Percentiles rank a stretch among this genome's conserved stretches.
These are phyloP conservation scores for Rauvolfia tetraphylla DNA, from an alignment of 257 asterid species.

Conservation along the genomic window DNA sequence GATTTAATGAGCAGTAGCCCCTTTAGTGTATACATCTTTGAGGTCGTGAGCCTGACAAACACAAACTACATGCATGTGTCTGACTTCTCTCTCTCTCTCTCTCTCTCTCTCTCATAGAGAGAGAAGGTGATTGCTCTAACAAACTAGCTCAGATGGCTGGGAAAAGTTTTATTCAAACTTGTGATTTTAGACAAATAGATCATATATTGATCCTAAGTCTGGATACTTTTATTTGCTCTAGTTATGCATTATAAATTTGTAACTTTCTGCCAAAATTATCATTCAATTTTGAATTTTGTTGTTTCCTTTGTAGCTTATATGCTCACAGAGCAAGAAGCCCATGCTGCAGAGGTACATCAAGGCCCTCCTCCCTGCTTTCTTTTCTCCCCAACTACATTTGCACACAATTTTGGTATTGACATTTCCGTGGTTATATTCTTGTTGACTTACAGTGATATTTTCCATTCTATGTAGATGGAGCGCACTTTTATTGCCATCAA, in stretches of 20 bases:
- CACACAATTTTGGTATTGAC: background rate
- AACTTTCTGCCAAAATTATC: slow-evolving; percentile 10
- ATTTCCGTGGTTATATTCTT: slow-evolving; percentile 6
- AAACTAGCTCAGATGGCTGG: background rate
- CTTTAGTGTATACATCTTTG: background rate
- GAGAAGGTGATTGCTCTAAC: background rate
- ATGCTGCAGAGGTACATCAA: slow-evolving; percentile 77
- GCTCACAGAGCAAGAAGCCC: slow-evolving; percentile 87
- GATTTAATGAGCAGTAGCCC: background rate
- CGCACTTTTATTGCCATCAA: slow-evolving; percentile 95
- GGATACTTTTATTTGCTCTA: background rate
- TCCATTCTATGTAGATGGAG: slow-evolving; percentile 54
- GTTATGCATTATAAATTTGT: background rate
- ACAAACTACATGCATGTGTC: background rate
- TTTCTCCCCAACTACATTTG: background rate
- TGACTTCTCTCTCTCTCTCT: background rate
- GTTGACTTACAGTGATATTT: slow-evolving; percentile 23
- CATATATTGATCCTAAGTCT: background rate
- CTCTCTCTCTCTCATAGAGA: background rate
- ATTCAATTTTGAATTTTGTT: slow-evolving; percentile 5
- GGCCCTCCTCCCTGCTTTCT: background rate
- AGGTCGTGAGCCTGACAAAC: background rate
- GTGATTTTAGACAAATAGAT: background rate
- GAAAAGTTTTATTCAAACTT: background rate
- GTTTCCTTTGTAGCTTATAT: slow-evolving; percentile 53